Conservation (phyloP, 2,329 filamentous ascomycete genomes). For the Microcyclospora tardicrescens region DNA sequence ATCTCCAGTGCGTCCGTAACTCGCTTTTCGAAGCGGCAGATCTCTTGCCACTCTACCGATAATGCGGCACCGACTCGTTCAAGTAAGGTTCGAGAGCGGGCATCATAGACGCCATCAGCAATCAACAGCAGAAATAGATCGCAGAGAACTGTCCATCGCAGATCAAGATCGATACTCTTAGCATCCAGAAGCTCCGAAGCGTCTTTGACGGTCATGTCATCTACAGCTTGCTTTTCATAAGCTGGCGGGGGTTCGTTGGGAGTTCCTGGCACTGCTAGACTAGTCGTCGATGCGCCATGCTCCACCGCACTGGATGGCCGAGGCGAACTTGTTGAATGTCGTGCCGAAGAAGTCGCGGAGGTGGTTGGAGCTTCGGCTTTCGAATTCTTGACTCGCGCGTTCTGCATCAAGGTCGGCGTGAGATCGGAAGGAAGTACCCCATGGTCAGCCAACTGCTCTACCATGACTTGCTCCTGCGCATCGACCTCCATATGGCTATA, state of each 20-base stretch:
- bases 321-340: conserved; percentile 16
- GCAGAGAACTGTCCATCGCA: conserved; percentile 93
- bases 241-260: conserved; percentile 30
- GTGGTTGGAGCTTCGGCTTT: conserved; percentile 5
- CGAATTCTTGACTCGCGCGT: conserved; percentile 84
- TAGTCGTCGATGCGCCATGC: conserved; percentile 8
- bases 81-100: conserved; percentile 70
- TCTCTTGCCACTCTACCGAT: conserved; percentile 78
- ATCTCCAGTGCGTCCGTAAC: conserved; percentile 95
- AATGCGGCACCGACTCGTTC: conserved; percentile 72
- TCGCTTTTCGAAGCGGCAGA: conserved; percentile 91
- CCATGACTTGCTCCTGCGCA: conserved; percentile 88
- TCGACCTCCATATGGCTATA: conserved; percentile 97
- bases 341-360: conserved; percentile 19
- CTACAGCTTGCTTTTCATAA: conserved; percentile 50
- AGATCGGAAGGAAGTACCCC: conserved; percentile 76
- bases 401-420: conserved; percentile 76
- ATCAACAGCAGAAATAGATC: conserved; percentile 93
- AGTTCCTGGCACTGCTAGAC: conserved; percentile 20
- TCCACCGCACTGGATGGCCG: conserved; percentile 10
- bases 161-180: conserved; percentile 82
- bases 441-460: conserved; percentile 88
- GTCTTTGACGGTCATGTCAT: conserved; percentile 65
- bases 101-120: conserved; percentile 86
- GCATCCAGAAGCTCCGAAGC: conserved; percentile 72